A percentile compares a stretch with the other conserved stretches of the same genome.
Conservation (phyloP, 805 yeast species). For the Diddensiella transvaalensis region DNA sequence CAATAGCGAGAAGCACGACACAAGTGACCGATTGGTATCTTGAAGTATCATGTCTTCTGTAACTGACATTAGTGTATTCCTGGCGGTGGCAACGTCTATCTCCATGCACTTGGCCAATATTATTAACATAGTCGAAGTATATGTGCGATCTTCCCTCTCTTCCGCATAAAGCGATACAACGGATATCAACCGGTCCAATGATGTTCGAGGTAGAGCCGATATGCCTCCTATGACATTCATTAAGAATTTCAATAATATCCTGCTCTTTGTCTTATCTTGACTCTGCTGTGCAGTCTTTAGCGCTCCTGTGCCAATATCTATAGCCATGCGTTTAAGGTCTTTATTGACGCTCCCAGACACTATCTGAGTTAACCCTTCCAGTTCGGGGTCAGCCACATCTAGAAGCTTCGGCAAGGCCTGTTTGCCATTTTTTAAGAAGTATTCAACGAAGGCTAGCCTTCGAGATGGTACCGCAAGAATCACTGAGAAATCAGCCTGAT, state of each 20-base stretch:
- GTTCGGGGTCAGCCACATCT: background rate
- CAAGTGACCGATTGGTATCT: constrained; percentile 16
- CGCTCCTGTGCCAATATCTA: background rate
- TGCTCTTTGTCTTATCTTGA: background rate
- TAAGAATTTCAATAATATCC: background rate
- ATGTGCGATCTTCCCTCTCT: constrained; percentile 2
- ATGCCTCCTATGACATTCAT: background rate
- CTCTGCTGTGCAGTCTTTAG: background rate
- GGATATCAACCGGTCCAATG: background rate
- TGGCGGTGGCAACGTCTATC: constrained; percentile 5
- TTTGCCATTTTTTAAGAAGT: background rate
- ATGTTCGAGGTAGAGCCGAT: background rate
- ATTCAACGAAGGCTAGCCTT: background rate
- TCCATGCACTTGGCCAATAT: constrained; percentile 14
- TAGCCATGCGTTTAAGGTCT: background rate
- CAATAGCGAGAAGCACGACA: constrained; percentile 28
- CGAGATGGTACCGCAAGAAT: background rate
- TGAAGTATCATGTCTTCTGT: constrained; percentile 17
- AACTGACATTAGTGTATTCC: constrained; percentile 6
- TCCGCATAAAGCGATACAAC: constrained; percentile 8
- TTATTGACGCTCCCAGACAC: background rate
- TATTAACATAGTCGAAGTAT: constrained; percentile 8
- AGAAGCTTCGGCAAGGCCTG: background rate
- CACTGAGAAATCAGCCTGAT: background rate
- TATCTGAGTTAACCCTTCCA: background rate